Percentiles rank a stretch among this genome's conserved stretches.
These are phyloP conservation scores for Neodidymelliopsis sp. DNA, from an alignment of 2,329 filamentous ascomycete genomes.

Conservation along the genomic window DNA sequence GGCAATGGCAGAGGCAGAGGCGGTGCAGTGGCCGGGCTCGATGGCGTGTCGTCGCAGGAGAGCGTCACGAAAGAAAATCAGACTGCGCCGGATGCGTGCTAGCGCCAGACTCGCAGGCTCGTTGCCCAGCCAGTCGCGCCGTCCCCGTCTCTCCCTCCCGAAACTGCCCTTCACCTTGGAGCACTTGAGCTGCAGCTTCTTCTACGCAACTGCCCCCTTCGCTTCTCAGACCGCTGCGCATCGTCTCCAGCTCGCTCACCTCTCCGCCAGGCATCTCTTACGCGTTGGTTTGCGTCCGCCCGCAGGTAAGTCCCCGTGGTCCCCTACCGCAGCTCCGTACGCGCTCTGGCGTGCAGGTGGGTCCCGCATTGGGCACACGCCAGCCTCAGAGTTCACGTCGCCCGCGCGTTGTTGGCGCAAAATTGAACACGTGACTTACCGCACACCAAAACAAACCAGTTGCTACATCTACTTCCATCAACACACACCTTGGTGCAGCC, in stretches of 20 bases:
- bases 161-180: slow-evolving; percentile 20
- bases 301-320: slow-evolving; percentile 29
- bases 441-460: slow-evolving; percentile 48
- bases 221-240: slow-evolving; percentile 5
- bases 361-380: slow-evolving; percentile 34
- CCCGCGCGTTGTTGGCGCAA: slow-evolving; percentile 34
- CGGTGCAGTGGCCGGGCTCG: slow-evolving; percentile 28
- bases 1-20: slow-evolving; percentile 21
- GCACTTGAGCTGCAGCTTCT: slow-evolving; percentile 25
- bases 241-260: slow-evolving; percentile 11
- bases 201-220: slow-evolving; percentile 1
- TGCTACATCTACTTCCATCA: slow-evolving; percentile 40
- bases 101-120: slow-evolving; percentile 23
- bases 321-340: slow-evolving; percentile 36
- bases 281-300: slow-evolving; percentile 30
- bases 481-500: slow-evolving; percentile 47
- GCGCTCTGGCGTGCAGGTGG: slow-evolving; percentile 39
- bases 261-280: slow-evolving; percentile 20
- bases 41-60: slow-evolving; percentile 31
- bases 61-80: slow-evolving; percentile 43
- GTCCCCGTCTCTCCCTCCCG: slow-evolving; percentile 20
- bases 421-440: slow-evolving; percentile 20
- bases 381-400: slow-evolving; percentile 42
- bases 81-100: slow-evolving; percentile 32
- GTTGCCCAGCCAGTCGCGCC: slow-evolving; percentile 27